Evolutionary conservation across 768 basidiomycete species (phyloP), one percentile per base, ranked within the genome.

Genomic region (Lentinula detonsa): DNA sequence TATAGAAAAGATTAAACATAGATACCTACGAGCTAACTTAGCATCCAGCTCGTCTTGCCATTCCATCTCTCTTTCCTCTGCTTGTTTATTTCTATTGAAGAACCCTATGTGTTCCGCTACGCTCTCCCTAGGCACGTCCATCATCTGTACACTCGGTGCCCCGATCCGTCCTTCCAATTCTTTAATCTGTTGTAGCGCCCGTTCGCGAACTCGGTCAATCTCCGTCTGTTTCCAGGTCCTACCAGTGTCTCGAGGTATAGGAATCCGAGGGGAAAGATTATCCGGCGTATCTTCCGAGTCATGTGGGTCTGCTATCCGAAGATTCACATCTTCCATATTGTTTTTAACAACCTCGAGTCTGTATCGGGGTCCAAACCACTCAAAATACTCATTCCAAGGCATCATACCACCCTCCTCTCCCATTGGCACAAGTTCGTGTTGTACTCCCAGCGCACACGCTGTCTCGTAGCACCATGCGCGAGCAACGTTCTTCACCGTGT

Each of bases 401-500:
- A 94, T 56, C 55, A 56, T 56, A 9, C 55, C 55, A 2, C 55
- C 55, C 23, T 39, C 55, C 23, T 56, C 55, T 15, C 9, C 88
- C 18, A 81, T 80, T 69, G 93, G 87, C 58, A 91, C 87, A 15
- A 56, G 39, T 11, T 82, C 81, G 45, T 91, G 77, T 68, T 95
- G 89, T 49, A 90, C 81, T 1, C 93, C 95, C n/a, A 95, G 82
- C 21, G 93, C 92, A 67, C 95, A 90, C 1, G 94, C 96, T 0
- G 97, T 99, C 73, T 99, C 96, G 76, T 92, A 96, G 34, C 95
- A 88, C 96, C 96, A 99, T 39, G 89, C 86, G 49, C 93, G 82
- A 5, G 93, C 93, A 18, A 98, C 95, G 69, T 99, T 99, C 73
- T 95, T 93, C 46, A 96, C 90, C 0, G 96, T 98, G 73, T 98